These are phyloP conservation scores for Musa balbisiana DNA, from an alignment of 202 grass and related monocot species.

Conservation along the genomic window DNA sequence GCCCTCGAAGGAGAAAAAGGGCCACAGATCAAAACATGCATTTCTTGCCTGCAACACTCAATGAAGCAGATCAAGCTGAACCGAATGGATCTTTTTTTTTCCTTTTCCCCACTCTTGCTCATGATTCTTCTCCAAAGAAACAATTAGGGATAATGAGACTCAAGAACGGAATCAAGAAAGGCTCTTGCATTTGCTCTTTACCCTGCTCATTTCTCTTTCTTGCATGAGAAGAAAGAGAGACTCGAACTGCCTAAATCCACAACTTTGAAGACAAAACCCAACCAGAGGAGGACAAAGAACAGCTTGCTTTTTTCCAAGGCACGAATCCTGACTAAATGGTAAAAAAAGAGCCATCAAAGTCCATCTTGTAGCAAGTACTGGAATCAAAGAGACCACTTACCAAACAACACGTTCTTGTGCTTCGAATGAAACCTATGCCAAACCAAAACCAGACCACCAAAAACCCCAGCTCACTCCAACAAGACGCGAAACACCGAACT, in stretches of 20 bases:
- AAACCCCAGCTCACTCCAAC: background rate
- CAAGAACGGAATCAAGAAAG: background rate
- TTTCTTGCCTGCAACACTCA: background rate
- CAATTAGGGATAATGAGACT: background rate
- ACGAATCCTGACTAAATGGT: background rate
- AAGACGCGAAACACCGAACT: background rate
- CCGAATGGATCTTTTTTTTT: background rate
- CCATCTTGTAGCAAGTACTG: conserved; percentile 18
- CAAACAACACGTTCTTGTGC: background rate
- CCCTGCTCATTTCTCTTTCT: conserved; percentile 10
- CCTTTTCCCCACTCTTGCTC: background rate
- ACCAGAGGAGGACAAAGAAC: conserved; percentile 14
- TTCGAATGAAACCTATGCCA: background rate
- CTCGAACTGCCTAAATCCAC: conserved; percentile 18
- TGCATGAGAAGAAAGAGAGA: background rate
- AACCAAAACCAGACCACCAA: background rate
- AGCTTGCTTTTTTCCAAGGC: conserved; percentile 11
- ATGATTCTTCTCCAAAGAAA: background rate
- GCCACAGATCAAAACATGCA: background rate
- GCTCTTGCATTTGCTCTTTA: background rate
- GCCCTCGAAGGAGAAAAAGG: no score
- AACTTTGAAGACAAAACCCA: conserved; percentile 26
- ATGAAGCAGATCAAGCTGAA: background rate
- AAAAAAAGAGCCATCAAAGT: conserved; percentile 13
- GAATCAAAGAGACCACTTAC: conserved; percentile 10